Evolutionary conservation across 2,329 filamentous ascomycete genomes (phyloP), one percentile per base, ranked within the genome.

Genomic region (Xylaria sp.): DNA sequence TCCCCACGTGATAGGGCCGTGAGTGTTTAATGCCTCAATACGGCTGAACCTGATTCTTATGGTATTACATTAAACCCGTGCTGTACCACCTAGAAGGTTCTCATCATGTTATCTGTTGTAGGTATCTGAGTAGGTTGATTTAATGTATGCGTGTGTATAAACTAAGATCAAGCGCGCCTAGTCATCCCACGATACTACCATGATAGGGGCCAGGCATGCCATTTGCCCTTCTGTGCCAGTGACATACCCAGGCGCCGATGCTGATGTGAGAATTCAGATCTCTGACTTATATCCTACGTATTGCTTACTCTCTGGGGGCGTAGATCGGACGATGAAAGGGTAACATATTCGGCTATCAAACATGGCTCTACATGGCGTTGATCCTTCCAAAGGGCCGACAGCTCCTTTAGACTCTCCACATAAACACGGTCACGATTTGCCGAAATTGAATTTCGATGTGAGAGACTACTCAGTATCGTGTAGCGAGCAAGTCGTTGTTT

Each of bases 241-340:
- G n/a, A 46, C 46, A 50, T 23, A 39, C 65, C 18, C 50, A 10
- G 56, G 20, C 28, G 68, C 50, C 59, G 62, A 55, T 66, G 68
- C 68, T 69, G 65, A 72, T 69, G 70, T 70, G 70, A 72, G 70
- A 69, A 65, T 66, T 46, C 51, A 44, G 61, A 68, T 67, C 68
- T 68, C 58, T 50, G 20, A 50, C 46, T 48, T 54, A 28, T 34
- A 10, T 54, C 6, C 13, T 34, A 10, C 6, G 39, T 63, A 54
- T 28, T 51, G 56, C 70, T 70, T 67, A 62, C 59, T 54, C 59
- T 12, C 37, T 25, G 39, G 56, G 56, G 37, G 18, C 46, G 65
- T 46, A 70, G 70, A 72, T 72, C 70, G 68, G 68, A 68, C 65
- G 68, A 68, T 61, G 54, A 64, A 66, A 63, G 50, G 62, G 65